Evolutionary conservation across 1,284 basidiomycete species (phyloP), one percentile per base, ranked within the genome.

Genomic region (Paramarasmius palmivorus): DNA sequence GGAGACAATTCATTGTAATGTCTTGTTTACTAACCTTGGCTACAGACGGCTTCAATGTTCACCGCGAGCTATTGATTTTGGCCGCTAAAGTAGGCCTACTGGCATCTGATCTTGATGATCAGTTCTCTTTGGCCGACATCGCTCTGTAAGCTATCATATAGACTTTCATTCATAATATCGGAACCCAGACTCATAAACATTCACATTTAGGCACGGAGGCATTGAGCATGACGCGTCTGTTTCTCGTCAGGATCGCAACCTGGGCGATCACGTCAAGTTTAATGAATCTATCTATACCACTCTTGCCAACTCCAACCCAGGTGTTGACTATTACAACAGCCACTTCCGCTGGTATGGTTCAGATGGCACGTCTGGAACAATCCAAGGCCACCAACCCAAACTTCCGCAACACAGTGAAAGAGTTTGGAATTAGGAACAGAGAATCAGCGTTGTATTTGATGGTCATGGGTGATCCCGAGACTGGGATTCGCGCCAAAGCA

Each of bases 201-300:
- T 23, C 46, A n/a, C n/a, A n/a, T 3, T 14, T 20, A 61, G 60
- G 1, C 60, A 63, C 50, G 57, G 50, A 7, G 57, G 51, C 42
- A 55, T 61, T 15, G 60, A 63, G 44, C 62, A 62, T 54, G 61
- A 62, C 50, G 60, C 58, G 12, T 61, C 59, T 26, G 10, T 59
- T 26, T 61, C 61, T 19, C 57, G 61, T 25, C 34, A 39, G 3
- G 61, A 63, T 48, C 52, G 38, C 25, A 49, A 49, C 14, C 51
- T 50, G 17, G 61, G 61, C 0, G 55, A 60, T 39, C 59, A 60
- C 42, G 39, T 56, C 23, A 45, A 52, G 19, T 62, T 62, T 57
- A 59, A 61, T 49, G 61, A 61, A 37, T 54, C 50, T 9, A 52
- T 63, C 20, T 63, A 59, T 45, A n/a, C 49, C 3, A 59, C 57